Conservation (phyloP, 805 yeast genomes). For the Zygotorulaspora chibaensis region DNA sequence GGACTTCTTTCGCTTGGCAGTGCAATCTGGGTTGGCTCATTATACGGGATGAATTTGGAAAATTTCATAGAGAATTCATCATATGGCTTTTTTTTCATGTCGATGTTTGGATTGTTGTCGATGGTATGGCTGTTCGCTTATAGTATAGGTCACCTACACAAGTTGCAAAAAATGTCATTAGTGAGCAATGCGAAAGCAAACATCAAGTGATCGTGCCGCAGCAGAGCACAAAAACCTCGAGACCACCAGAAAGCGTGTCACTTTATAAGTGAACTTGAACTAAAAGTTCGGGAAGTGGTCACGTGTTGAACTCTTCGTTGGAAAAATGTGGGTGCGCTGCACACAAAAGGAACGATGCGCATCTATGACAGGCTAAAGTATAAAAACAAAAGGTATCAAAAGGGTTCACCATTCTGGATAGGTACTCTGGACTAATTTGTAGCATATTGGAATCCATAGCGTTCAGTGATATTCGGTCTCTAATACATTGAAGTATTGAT, state of each 20-base stretch:
- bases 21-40: conserved; percentile 74
- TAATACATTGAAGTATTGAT: too few relatives aligned
- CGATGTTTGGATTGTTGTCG: conserved; percentile 40
- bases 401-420: background rate
- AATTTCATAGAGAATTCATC: conserved; percentile 83
- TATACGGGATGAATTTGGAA: conserved; percentile 94
- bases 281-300: background rate
- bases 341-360: background rate
- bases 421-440: background rate
- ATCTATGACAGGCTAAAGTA: background rate
- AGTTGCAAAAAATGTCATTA: conserved; percentile 72
- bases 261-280: too few relatives aligned
- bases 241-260: too few relatives aligned
- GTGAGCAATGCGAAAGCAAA: conserved; percentile 37
- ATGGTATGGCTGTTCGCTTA: conserved; percentile 46
- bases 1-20: conserved; percentile 80
- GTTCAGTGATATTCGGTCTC: too few relatives aligned
- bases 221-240: background rate
- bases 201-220: background rate
- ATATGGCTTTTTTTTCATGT: conserved; percentile 59
- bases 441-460: too few relatives aligned
- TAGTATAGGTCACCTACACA: conserved; percentile 55
- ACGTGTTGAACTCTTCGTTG: background rate
- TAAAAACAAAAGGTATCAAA: too few relatives aligned
- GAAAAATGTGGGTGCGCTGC: conserved; percentile 5